Evolutionary conservation across 192 early-diverging fungal species (phyloP).

Genomic region (Coemansia sp.): DNA sequence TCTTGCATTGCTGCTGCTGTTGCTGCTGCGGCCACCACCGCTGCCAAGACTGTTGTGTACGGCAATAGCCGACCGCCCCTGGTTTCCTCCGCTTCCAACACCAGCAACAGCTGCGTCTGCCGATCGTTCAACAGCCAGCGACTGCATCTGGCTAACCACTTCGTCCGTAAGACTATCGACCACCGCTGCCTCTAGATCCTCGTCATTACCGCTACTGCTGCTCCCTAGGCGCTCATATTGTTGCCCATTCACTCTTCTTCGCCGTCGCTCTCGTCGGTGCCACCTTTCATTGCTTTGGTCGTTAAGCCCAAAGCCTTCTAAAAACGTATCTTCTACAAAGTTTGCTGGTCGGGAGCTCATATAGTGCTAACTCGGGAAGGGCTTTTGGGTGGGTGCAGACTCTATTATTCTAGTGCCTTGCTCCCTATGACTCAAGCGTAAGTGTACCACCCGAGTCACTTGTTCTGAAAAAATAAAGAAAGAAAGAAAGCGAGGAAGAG

Average conservation of each 20-base stretch:
- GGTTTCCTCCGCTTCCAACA: neutral
- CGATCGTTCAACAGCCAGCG: conserved; percentile 24
- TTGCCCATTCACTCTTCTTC: neutral
- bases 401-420: conserved; percentile 6
- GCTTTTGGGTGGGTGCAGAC: conserved; percentile 1
- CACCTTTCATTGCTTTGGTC: conserved; percentile 2
- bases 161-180: conserved; percentile 15
- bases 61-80: neutral
- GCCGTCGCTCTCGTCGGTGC: conserved; percentile 2
- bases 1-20: neutral
- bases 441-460: neutral
- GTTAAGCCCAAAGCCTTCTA: conserved; percentile 3
- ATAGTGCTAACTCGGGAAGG: neutral
- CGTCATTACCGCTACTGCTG: neutral
- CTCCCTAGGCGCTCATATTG: neutral
- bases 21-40: conserved; percentile 10
- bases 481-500: no score
- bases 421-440: conserved; percentile 6
- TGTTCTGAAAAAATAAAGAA: neutral
- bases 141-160: conserved; percentile 41
- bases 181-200: conserved; percentile 3
- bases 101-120: neutral
- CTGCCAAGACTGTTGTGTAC: neutral
- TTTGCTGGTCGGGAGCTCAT: conserved; percentile 2
- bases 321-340: neutral